phyloP scores from a whole-genome alignment of 768 basidiomycete genomes.

The Mycena alexandri region DNA sequence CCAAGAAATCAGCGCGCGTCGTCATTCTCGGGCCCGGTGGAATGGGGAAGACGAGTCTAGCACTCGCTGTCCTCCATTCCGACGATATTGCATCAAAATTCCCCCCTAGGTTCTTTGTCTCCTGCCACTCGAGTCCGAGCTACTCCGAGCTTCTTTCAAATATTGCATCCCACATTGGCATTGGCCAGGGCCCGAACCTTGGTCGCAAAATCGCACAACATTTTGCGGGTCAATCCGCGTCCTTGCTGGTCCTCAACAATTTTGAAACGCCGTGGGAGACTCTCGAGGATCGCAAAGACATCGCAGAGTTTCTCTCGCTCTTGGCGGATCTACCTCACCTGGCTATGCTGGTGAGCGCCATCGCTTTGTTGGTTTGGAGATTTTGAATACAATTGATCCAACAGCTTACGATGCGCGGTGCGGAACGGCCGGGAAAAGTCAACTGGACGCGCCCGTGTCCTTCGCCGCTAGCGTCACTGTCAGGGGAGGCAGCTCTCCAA shows the following conservation, averaged over 20 bases:
- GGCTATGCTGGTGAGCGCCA: constrained; percentile 8
- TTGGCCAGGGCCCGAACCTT: too few relatives aligned
- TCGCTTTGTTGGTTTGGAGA: neutral
- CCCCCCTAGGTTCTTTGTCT: constrained; percentile 3
- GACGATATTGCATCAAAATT: neutral
- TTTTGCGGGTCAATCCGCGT: neutral
- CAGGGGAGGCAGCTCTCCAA: neutral
- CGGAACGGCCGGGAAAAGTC: too few relatives aligned
- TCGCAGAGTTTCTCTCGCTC: constrained; percentile 18
- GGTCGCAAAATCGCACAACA: constrained; percentile 3
- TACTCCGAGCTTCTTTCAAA: too few relatives aligned
- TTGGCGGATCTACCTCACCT: constrained; percentile 9
- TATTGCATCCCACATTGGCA: too few relatives aligned
- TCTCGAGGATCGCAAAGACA: neutral
- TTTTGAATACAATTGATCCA: too few relatives aligned
- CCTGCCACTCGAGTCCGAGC: constrained; percentile 7
- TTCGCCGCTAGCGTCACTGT: constrained; percentile 5
- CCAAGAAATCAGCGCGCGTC: neutral
- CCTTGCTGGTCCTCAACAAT: constrained; percentile 23
- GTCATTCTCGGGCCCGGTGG: constrained; percentile 15
- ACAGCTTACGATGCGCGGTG: constrained; percentile 30
- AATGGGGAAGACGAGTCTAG: too few relatives aligned
- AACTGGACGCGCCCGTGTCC: too few relatives aligned
- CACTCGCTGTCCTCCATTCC: neutral
- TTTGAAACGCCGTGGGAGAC: constrained; percentile 26